Evolutionary conservation across 345 rosid species (phyloP).

Genomic region (Salix dunnii): DNA sequence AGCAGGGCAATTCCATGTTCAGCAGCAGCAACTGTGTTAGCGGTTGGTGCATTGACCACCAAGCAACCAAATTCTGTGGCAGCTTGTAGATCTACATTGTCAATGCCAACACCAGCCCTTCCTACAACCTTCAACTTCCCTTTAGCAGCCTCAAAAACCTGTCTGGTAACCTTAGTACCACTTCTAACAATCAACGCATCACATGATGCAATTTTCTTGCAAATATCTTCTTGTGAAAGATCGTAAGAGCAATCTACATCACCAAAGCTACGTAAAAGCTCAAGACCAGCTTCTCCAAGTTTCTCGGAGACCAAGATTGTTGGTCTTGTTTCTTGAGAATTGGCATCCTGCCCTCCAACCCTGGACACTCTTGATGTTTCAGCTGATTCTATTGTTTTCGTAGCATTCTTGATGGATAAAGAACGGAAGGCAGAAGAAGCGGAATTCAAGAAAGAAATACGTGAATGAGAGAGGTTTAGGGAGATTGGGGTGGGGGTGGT

Average conservation of each 20-base stretch:
- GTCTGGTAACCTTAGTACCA: conserved; percentile 76
- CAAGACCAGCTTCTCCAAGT: conserved; percentile 74
- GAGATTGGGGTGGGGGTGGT: conserved; percentile 24
- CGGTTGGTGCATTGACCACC: conserved; percentile 82
- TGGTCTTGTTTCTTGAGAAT: conserved; percentile 12
- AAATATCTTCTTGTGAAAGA: conserved; percentile 52
- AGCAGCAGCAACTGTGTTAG: conserved; percentile 80
- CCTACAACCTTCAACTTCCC: conserved; percentile 81
- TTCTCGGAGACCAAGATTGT: conserved; percentile 76
- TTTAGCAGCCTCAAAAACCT: conserved; percentile 68
- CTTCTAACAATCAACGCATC: conserved; percentile 86
- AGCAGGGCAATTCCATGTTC: conserved; percentile 82
- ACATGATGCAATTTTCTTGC: conserved; percentile 47
- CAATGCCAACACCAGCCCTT: conserved; percentile 83
- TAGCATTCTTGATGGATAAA: conserved; percentile 8
- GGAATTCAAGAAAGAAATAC: background rate
- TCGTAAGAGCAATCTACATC: conserved; percentile 67
- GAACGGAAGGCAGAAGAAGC: background rate
- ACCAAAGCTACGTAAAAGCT: conserved; percentile 46
- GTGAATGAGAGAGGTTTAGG: conserved; percentile 7
- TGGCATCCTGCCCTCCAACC: background rate
- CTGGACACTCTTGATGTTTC: background rate
- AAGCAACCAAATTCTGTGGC: conserved; percentile 78
- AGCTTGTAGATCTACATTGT: conserved; percentile 83
- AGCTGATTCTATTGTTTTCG: conserved; percentile 16